phyloP scores from a whole-genome alignment of 371 early-diverging fungal genomes.

The Mortierella sp. region DNA sequence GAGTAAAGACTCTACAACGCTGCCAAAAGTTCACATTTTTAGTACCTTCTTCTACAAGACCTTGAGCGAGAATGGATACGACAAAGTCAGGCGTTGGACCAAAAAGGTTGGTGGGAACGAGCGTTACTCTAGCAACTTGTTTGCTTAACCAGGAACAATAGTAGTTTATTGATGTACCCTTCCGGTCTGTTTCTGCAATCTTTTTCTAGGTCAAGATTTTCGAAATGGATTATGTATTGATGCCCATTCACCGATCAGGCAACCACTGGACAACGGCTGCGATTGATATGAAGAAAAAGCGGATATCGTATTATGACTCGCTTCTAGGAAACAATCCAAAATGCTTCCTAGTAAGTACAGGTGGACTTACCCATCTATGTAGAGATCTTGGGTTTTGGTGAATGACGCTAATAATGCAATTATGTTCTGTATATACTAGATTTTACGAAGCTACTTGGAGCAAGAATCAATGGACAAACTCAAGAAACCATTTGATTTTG shows the following conservation, averaged over 20 bases:
- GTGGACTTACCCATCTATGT: no score
- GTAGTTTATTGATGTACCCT: not conserved
- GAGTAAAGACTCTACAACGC: constrained; percentile 54
- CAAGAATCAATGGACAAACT: constrained; percentile 83
- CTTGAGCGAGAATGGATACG: constrained; percentile 78
- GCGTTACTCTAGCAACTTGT: not conserved
- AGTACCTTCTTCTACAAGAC: constrained; percentile 91
- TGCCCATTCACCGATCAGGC: constrained; percentile 89
- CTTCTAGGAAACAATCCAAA: constrained; percentile 72
- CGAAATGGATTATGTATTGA: constrained; percentile 79
- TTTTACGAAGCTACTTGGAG: constrained; percentile 75
- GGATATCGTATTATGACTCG: constrained; percentile 90
- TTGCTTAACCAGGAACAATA: not conserved
- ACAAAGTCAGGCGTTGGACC: constrained; percentile 87
- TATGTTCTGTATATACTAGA: constrained; percentile 26
- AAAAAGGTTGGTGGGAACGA: constrained; percentile 64
- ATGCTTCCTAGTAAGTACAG: constrained; percentile 60
- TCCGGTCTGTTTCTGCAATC: not conserved
- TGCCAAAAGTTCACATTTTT: constrained; percentile 82
- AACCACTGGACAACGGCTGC: constrained; percentile 92
- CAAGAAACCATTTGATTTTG: constrained; percentile 66
- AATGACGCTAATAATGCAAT: not conserved
- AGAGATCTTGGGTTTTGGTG: not conserved
- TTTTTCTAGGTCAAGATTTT: constrained; percentile 79
- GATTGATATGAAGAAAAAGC: constrained; percentile 79